These are phyloP conservation scores for Candida cerambycidarum DNA, from an alignment of 805 yeast genomes.

Conservation along the genomic window DNA sequence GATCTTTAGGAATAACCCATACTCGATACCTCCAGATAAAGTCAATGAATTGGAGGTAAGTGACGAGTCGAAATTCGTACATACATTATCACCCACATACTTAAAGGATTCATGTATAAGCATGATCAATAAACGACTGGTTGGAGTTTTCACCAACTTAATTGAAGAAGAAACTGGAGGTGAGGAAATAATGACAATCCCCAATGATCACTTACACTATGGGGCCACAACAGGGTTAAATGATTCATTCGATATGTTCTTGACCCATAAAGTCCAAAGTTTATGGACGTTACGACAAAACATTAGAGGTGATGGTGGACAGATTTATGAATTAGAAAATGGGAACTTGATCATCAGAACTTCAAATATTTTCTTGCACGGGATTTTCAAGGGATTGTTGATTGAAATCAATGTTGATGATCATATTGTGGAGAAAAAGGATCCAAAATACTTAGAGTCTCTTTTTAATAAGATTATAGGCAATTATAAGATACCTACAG, in stretches of 20 bases:
- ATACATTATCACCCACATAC: conserved; percentile 53
- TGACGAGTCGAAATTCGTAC: conserved; percentile 45
- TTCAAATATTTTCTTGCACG: conserved; percentile 72
- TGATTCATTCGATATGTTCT: conserved; percentile 57
- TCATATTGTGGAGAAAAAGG: conserved; percentile 16
- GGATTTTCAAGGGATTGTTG: conserved; percentile 67
- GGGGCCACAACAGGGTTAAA: conserved; percentile 57
- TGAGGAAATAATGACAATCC: conserved; percentile 25
- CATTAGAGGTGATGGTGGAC: conserved; percentile 75
- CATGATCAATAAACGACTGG: conserved; percentile 43
- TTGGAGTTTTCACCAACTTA: conserved; percentile 35
- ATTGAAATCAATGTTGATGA: conserved; percentile 52
- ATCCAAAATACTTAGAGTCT: conserved; percentile 13
- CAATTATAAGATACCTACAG: conserved; percentile 41
- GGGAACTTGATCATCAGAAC: conserved; percentile 59
- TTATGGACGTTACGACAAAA: conserved; percentile 70
- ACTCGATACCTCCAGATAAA: conserved; percentile 43
- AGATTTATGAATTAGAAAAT: conserved; percentile 54
- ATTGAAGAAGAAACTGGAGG: conserved; percentile 32
- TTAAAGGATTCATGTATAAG: conserved; percentile 47
- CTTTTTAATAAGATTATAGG: conserved; percentile 27
- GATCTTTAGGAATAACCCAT: conserved; percentile 64
- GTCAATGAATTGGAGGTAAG: conserved; percentile 27
- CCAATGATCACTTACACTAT: conserved; percentile 39
- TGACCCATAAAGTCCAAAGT: conserved; percentile 60